Evolutionary conservation across 148 eudicot species (phyloP), one percentile per base, ranked within the genome.

Genomic region (Talinum fruticosum): DNA sequence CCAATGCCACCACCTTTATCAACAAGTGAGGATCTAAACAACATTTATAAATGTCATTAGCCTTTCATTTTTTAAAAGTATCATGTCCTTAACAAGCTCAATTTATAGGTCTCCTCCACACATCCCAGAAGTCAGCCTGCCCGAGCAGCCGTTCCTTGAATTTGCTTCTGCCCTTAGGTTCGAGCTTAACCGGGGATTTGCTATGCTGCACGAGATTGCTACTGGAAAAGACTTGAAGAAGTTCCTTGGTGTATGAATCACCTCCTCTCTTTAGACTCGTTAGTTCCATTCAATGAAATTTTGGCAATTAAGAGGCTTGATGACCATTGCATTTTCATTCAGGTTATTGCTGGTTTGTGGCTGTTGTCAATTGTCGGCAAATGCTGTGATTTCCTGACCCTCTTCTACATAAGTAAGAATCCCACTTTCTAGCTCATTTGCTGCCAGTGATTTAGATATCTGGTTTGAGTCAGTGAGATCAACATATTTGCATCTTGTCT

Each of bases 371-470:
- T 90, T 74, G 69, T 90, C 45, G 94, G 97, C 38, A 89, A 87
- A 69, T 85, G 88, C 78, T 90, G 87, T 80, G 87, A 80, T 79
- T 90, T 92, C 89, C 79, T 92, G 88, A 92, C 97, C 71, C 78
- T 92, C 82, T 85, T 87, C 75, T 92, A 90, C 73, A 86, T 87
- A 76, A 69, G 97, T 90, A 87, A 85, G 86, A 34, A 71, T 45
- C 18, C 65, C 24, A 24, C 64, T 35, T 35, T 71, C 29, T 49
- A 30, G 23, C 57, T 28, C 66, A 59, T 59, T 1, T 62, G 32
- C 66, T 26, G 18, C 33, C 10, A 26, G 23, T 28, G 3, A 28
- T 28, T 19, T 62, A 62, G 66, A 5, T 12, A 62, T 59, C 29
- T 59, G 1, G 23, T 59, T 59, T n/a, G 10, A 1, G 18, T n/a